Evolutionary conservation across 345 rosid species (phyloP), one percentile per base, ranked within the genome.

Genomic region (Pugionium cornutum): DNA sequence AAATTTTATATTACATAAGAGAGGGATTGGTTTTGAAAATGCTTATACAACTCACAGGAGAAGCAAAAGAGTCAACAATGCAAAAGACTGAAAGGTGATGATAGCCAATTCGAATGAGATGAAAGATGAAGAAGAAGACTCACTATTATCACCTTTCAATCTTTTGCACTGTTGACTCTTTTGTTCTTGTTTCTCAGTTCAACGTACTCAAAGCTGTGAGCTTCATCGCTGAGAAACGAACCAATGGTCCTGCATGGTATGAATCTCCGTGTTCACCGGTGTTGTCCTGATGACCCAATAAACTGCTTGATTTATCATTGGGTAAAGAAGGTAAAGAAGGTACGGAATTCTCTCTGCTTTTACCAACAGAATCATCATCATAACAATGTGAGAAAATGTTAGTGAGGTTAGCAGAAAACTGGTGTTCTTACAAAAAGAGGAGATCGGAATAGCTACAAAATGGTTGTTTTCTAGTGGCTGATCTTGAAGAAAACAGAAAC

Each of bases 261-360:
- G 18, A 18, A 18, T 18, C 18, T 18, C 11, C 8, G 5, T 64
- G 48, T 28, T 49, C 66, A 45, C 11, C 43, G 1, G 26, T 59
- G 34, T 59, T 59, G 72, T 58, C 56, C 8, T 66, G 58, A 46
- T 11, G 27, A 54, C 46, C 35, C 6, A 53, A 73, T 7, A 66
- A n/a, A 52, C 67, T 58, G 39, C 56, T 73, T 53, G 76, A 26
- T 67, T 66, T 66, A 35, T 72, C 66, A 42, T 8, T 65, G 11
- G 76, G 70, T 0, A 58, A 45, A 45, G 76, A 73, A 48, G 76
- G 76, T 39, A 73, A 37, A 1, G 26, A 45, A 7, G 53, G 18
- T 18, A 18, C 0, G 18, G 18, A 18, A 18, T 18, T 4, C 43
- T 58, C 62, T 26, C 10, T 58, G 62, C 30, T 26, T 32, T 9